Evolutionary conservation across 2,329 filamentous ascomycete species (phyloP), one percentile per base, ranked within the genome.

Genomic region (Monilinia laxa): DNA sequence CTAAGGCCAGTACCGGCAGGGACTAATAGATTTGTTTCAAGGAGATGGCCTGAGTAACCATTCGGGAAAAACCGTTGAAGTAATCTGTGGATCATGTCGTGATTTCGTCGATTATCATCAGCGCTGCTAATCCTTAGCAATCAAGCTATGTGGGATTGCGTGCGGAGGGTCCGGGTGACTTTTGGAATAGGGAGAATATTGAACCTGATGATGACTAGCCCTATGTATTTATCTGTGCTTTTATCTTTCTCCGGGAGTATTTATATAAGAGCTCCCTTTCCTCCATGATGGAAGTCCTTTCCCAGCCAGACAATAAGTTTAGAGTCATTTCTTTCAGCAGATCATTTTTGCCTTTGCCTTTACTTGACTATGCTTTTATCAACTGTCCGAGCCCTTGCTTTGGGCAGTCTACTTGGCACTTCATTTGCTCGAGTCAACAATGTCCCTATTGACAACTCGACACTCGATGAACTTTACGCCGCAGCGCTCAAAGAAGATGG

Each of bases 321-420:
- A 23, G 18, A 20, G 7, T 9, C 53, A 60, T 16, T 38, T 2
- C 35, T 20, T 35, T 51, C 18, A 20, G 28, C 31, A 31, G 38
- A 23, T 4, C 7, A 18, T 7, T 16, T 14, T 25, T 51, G 28
- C 7, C 16, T 38, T 16, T n/a, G 12, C 25, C 23, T 49, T 23
- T 28, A 60, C 23, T 35, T 23, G 28, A 60, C 20, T 18, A 60
- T 60, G 57, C 31, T n/a, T 38, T 31, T 60, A 14, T 23, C 57
- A 18, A 5, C 57, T 9, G n/a, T n/a, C 9, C 3, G 20, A 38
- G 20, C 16, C 31, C 28, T 60, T 60, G 57, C 28, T 28, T 25
- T 60, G 28, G 49, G 57, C 45, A 60, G 57, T 20, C n/a, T 60
- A 16, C n/a, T 60, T 0, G 12, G 57, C 28, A 38, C 57, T 10